phyloP scores from a whole-genome alignment of 148 eudicot species.

The Dysphania ambrosioides region DNA sequence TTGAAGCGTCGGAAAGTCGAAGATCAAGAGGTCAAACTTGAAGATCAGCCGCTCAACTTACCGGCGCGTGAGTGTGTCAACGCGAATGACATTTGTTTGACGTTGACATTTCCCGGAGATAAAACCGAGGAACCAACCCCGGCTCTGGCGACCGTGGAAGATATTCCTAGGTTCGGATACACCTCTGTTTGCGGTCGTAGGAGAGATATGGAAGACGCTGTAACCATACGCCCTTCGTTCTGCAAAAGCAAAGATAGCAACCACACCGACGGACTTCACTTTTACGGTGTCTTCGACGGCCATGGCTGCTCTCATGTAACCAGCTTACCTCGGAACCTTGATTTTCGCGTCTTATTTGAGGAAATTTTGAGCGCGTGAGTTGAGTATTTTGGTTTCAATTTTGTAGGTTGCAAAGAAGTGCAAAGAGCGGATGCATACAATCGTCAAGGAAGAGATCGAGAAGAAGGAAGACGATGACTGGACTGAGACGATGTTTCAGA shows the following conservation, averaged over 20 bases:
- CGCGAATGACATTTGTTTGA: background rate
- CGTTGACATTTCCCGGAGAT: background rate
- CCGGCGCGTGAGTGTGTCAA: constrained; percentile 24
- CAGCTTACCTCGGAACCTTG: background rate
- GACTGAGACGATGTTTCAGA: constrained; percentile 38
- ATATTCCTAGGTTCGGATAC: constrained; percentile 49
- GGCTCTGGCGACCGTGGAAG: background rate
- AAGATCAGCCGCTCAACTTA: background rate
- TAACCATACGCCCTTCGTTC: constrained; percentile 55
- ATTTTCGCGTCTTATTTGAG: background rate
- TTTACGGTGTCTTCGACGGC: constrained; percentile 53
- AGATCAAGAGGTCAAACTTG: background rate
- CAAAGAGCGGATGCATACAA: constrained; percentile 52
- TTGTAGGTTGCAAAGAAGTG: constrained; percentile 63
- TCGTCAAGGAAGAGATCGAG: constrained; percentile 47
- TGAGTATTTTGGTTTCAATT: background rate
- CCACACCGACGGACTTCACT: constrained; percentile 31
- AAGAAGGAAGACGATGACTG: constrained; percentile 32
- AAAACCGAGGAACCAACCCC: background rate
- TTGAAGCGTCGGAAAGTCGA: constrained; percentile 17
- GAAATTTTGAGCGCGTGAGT: background rate
- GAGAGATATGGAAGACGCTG: constrained; percentile 87
- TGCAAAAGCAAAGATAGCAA: background rate
- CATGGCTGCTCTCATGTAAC: constrained; percentile 52
- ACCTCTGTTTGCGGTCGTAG: constrained; percentile 74